Percentiles rank a stretch among this genome's conserved stretches.
Evolutionary conservation across 345 rosid species (phyloP).

Genomic region (Eutrema japonicum): DNA sequence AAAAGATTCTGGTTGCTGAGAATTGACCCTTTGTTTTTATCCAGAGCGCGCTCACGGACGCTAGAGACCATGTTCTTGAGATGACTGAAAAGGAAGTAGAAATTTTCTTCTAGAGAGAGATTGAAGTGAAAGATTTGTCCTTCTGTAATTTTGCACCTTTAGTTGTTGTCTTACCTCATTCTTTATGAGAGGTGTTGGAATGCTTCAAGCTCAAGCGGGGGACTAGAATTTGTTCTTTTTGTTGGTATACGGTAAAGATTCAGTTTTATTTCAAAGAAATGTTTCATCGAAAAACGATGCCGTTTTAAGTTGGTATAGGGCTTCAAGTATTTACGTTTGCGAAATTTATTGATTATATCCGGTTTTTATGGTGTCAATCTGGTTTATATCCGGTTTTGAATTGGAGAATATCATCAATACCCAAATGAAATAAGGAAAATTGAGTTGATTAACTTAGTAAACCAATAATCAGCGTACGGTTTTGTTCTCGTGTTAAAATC

Average conservation of each 20-base stretch:
- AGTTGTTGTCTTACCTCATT: conserved; percentile 8
- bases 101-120: conserved; percentile 64
- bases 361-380: neutral
- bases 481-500: neutral
- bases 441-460: neutral
- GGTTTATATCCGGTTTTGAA: neutral
- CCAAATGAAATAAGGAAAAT: neutral
- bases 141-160: conserved; percentile 30
- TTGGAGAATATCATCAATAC: neutral
- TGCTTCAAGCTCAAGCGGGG: neutral
- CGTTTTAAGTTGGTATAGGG: too few species aligned
- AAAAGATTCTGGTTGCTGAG: neutral
- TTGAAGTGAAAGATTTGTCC: conserved; percentile 18
- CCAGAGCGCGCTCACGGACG: conserved; percentile 88
- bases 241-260: neutral
- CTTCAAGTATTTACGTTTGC: neutral
- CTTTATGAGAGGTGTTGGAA: conserved; percentile 10
- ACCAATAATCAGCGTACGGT: neutral
- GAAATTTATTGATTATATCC: neutral
- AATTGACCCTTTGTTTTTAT: neutral
- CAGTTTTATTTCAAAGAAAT: neutral
- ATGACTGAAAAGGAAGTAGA: conserved; percentile 91
- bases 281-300: neutral
- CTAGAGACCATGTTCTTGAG: conserved; percentile 91
- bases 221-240: neutral